These are phyloP conservation scores for Breviolum minutum DNA, from an alignment of 73 alveolate species.

Conservation along the genomic window DNA sequence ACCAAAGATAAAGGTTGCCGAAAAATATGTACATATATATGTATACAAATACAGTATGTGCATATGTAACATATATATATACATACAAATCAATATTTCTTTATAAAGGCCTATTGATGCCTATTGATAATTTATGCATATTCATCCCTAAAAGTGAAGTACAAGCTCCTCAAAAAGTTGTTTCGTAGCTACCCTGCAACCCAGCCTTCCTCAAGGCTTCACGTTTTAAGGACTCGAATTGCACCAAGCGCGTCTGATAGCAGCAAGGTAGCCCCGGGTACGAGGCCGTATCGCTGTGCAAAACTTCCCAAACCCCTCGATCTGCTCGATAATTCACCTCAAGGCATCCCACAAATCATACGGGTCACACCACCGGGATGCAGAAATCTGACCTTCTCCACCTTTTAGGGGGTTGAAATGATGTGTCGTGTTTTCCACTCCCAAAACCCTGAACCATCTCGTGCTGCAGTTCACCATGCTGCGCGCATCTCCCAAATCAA, in stretches of 20 bases:
- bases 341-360: too few relatives aligned
- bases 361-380: neutral
- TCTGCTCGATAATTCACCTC: constrained; percentile 87
- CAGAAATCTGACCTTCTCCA: neutral
- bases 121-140: too few relatives aligned
- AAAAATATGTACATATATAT: too few relatives aligned
- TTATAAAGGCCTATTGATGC: too few relatives aligned
- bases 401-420: neutral
- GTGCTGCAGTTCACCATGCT: constrained; percentile 33
- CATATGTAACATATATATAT: too few relatives aligned
- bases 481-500: constrained; percentile 77
- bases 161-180: too few relatives aligned
- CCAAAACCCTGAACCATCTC: neutral
- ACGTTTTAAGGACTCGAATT: constrained; percentile 43
- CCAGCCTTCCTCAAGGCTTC: constrained; percentile 39
- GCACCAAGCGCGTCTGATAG: constrained; percentile 78
- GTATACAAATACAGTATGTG: too few relatives aligned
- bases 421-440: too few relatives aligned
- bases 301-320: constrained; percentile 79
- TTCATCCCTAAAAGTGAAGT: too few relatives aligned
- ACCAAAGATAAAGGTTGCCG: too few relatives aligned
- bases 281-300: constrained; percentile 88
- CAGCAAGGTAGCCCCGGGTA: constrained; percentile 88
- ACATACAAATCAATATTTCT: too few relatives aligned
- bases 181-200: too few relatives aligned